Evolutionary conservation across 1,284 basidiomycete genomes (phyloP).

Genomic region (Pascua sp.): DNA sequence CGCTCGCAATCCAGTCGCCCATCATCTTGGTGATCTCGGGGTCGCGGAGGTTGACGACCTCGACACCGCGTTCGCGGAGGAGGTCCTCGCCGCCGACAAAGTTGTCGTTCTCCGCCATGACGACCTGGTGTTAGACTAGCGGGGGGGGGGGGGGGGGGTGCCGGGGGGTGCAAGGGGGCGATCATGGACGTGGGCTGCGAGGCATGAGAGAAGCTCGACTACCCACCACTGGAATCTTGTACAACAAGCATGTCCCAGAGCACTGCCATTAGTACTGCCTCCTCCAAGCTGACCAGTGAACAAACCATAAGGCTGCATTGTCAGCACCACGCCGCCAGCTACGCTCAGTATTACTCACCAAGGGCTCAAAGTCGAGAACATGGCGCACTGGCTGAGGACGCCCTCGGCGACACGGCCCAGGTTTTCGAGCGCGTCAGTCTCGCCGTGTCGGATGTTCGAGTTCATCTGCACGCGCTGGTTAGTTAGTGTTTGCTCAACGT

Average conservation of each 20-base stretch:
- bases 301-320: too few species aligned
- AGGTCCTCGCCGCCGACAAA: constrained; percentile 31
- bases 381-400: constrained; percentile 30
- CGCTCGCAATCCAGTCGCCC: constrained; percentile 31
- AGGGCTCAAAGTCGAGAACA: constrained; percentile 34
- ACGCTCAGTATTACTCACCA: constrained; percentile 13
- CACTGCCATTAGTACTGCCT: constrained; percentile 15
- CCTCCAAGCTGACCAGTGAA: too few species aligned
- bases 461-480: constrained; percentile 34
- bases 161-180: too few species aligned
- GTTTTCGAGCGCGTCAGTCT: constrained; percentile 38
- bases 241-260: constrained; percentile 28
- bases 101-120: constrained; percentile 36
- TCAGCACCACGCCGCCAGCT: too few species aligned
- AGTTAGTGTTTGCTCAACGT: too few species aligned
- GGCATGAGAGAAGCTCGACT: neutral
- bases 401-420: constrained; percentile 29
- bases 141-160: too few species aligned
- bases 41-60: constrained; percentile 31
- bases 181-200: too few species aligned
- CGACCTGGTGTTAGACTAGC: constrained; percentile 12
- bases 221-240: constrained; percentile 19
- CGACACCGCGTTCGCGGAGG: constrained; percentile 17
- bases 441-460: constrained; percentile 32
- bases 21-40: constrained; percentile 29